phyloP scores from a whole-genome alignment of 2,329 filamentous ascomycete genomes.

The Neoscytalidium dimidiatum region DNA sequence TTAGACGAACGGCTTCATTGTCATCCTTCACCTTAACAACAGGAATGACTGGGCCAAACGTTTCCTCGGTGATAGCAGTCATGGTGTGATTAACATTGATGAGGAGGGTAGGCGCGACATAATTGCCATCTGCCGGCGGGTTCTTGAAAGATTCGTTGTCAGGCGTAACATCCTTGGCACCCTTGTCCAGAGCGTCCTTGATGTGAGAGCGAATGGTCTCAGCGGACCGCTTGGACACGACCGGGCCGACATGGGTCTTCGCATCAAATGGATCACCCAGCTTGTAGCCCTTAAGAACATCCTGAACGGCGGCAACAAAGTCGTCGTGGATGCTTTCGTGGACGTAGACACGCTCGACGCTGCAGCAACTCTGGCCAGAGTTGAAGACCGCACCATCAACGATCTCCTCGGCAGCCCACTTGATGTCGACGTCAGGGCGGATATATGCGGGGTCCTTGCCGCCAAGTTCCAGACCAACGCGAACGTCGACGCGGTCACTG shows the following conservation, averaged over 20 bases:
- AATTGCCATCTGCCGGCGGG: slow-evolving; percentile 79
- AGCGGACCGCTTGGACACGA: slow-evolving; percentile 79
- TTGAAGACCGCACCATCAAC: slow-evolving; percentile 97
- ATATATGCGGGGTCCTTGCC: slow-evolving; percentile 96
- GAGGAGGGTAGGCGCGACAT: slow-evolving; percentile 81
- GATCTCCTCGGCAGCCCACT: slow-evolving; percentile 91
- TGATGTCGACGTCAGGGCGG: slow-evolving; percentile 79
- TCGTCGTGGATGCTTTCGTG: slow-evolving; percentile 79
- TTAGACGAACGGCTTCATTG: slow-evolving; percentile 76
- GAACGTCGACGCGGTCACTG: slow-evolving; percentile 74
- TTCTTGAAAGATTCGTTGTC: slow-evolving; percentile 75
- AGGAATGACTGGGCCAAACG: slow-evolving; percentile 89
- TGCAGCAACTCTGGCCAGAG: slow-evolving; percentile 97
- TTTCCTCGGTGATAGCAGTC: slow-evolving; percentile 90
- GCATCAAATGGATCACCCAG: slow-evolving; percentile 85
- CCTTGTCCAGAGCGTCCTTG: slow-evolving; percentile 77
- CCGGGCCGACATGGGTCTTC: slow-evolving; percentile 81
- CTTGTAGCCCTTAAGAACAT: slow-evolving; percentile 75
- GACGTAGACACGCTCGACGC: slow-evolving; percentile 89
- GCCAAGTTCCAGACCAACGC: slow-evolving; percentile 86
- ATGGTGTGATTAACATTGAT: slow-evolving; percentile 79
- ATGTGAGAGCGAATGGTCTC: slow-evolving; percentile 77
- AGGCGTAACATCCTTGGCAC: slow-evolving; percentile 82
- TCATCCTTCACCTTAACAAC: slow-evolving; percentile 84
- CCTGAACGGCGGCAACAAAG: slow-evolving; percentile 77